Evolutionary conservation across 805 yeast species (phyloP), one percentile per base, ranked within the genome.

Genomic region (Yamadazyma laniorum): DNA sequence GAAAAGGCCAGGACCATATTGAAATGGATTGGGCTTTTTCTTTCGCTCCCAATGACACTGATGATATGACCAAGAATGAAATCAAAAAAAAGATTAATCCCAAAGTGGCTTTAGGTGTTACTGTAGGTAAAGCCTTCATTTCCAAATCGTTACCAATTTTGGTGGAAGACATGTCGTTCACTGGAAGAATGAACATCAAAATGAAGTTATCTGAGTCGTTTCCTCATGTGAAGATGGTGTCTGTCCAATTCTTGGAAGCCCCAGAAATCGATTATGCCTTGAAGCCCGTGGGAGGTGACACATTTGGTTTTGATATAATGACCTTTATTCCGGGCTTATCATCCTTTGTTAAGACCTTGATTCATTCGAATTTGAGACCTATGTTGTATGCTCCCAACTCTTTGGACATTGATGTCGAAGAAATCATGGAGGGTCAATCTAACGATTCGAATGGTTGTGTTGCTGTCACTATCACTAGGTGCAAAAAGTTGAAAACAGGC

Each of bases 201-300:
- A 59, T 85, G 53, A 73, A 74, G 50, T 67, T 85, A 47, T 74
- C 79, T 31, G 72, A 75, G 32, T 72, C 73, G 51, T 84, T 85
- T 59, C 95, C 95, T n/a, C 89, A 85, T 51, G 82, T 85, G 42
- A 80, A 79, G 44, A 60, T 77, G 49, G 86, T 85, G 6, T 79
- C 87, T 14, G 67, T 85, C 39, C 83, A 80, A 45, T 77, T 85
- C 51, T 65, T 85, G 52, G 91, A 85, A 57, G 83, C 91, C 14
- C 93, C 93, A 26, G 70, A 74, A 21, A 82, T 85, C 53, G 90
- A 82, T 55, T 85, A 84, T 57, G 82, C 80, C 15, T 74, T 85
- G 67, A 85, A 85, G 56, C 95, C 95, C 7, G 83, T 85, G 37
- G 93, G 93, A 58, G 93, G 95, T 64, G 91, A 85, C 56, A 81